Conservation (phyloP, 164 flowering plant genomes). For the Stephania japonica region DNA sequence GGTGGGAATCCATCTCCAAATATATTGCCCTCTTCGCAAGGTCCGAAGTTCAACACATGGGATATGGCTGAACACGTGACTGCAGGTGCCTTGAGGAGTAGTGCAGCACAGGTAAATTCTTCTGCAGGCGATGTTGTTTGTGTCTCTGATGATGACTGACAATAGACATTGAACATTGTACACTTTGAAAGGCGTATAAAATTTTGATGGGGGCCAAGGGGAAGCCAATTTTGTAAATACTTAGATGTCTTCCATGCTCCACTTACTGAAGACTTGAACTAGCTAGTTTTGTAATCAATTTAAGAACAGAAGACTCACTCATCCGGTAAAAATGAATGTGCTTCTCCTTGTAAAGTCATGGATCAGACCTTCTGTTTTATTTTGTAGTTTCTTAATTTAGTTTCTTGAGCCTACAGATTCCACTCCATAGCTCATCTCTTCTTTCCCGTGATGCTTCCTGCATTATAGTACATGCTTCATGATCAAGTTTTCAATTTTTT, state of each 20-base stretch:
- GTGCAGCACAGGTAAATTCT: constrained; percentile 7
- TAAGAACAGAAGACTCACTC: background rate
- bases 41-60: constrained; percentile 5
- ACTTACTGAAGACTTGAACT: background rate
- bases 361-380: background rate
- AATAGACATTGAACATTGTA: background rate
- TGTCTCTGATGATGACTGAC: constrained; percentile 58
- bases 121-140: constrained; percentile 33
- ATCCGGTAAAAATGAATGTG: background rate
- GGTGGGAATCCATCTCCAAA: constrained; percentile 12
- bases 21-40: constrained; percentile 6
- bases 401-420: too few relatives aligned
- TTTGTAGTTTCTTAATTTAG: background rate
- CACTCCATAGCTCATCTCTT: too few relatives aligned
- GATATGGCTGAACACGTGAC: background rate
- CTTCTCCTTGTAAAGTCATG: background rate
- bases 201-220: background rate
- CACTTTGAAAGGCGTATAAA: background rate
- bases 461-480: too few relatives aligned
- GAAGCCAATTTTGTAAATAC: background rate
- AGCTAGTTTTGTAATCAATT: background rate
- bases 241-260: background rate
- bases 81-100: background rate
- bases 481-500: too few relatives aligned
- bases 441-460: too few relatives aligned